Conservation (phyloP, 2,329 filamentous ascomycete genomes). For the Rachicladosporium sp. region DNA sequence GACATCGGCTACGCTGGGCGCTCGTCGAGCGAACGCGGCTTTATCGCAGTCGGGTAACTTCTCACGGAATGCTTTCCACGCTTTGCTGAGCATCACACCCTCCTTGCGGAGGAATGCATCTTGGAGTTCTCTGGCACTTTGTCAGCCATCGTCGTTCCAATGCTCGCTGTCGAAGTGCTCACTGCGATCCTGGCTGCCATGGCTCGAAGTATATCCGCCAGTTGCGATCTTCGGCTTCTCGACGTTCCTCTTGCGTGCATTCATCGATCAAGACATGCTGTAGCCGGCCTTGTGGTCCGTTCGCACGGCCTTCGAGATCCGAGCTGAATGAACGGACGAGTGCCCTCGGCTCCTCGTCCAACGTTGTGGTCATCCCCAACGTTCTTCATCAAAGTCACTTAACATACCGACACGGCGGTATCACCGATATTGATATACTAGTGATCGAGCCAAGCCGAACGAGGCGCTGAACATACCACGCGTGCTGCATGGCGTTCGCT, state of each 20-base stretch:
- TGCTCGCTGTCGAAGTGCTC: not conserved
- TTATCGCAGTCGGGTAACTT: not conserved
- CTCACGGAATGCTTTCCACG: conserved; percentile 5
- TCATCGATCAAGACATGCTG: not conserved
- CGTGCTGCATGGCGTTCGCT: too few relatives aligned
- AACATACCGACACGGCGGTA: too few relatives aligned
- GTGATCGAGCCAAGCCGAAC: too few relatives aligned
- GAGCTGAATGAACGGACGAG: conserved; percentile 1
- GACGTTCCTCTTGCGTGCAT: too few relatives aligned
- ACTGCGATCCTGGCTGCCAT: not conserved
- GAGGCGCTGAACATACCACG: too few relatives aligned
- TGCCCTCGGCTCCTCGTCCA: not conserved
- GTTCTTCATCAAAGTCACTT: too few relatives aligned
- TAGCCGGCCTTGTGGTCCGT: not conserved
- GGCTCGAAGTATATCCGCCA: conserved; percentile 1
- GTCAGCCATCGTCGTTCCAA: not conserved
- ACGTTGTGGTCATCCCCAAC: too few relatives aligned
- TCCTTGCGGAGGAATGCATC: not conserved
- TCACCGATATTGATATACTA: too few relatives aligned
- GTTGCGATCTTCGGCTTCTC: not conserved
- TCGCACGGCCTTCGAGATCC: not conserved
- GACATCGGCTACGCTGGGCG: not conserved
- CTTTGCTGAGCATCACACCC: not conserved
- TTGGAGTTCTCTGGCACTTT: not conserved
- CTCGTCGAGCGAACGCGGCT: too few relatives aligned